Evolutionary conservation across 1,284 basidiomycete species (phyloP), one percentile per base, ranked within the genome.

Genomic region (Bondarzewia mesenterica): DNA sequence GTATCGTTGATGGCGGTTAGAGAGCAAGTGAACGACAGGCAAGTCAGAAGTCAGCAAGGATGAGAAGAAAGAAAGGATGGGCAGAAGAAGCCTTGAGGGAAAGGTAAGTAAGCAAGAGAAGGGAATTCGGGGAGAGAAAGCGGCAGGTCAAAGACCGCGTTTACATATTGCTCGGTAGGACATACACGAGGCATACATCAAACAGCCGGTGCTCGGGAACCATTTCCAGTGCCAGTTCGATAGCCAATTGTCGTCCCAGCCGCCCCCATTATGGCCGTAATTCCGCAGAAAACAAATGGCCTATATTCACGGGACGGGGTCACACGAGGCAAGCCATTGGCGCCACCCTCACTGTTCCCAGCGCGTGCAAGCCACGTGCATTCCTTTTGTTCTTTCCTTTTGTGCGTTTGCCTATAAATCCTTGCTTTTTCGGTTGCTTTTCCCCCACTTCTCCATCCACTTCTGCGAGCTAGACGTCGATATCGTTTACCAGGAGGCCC

Each of bases 21-120:
- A 43, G 20, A 12, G 26, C 39, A 27, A 43, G 22, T 43, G 27
- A 45, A 27, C n/a, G 43, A 45, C 43, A 42, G 21, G 37, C 36
- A 16, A 37, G 36, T 32, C 23, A 15, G 29, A 14, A 39, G 40
- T 23, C 27, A 48, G 46, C 26, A 40, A 42, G 21, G 29, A n/a
- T 32, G n/a, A 25, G 40, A 26, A 40, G 10, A 20, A 20, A 20
- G 46, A 20, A 21, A 39, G 20, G 26, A 40, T 25, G 41, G 40
- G n/a, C 22, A 32, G 46, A 32, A 48, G 21, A 25, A 48, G 27
- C 15, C 25, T 42, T 29, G 15, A 18, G 29, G 23, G 10, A 20
- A 20, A 21, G 44, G 44, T 18, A 29, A n/a, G 39, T 23, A 7
- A 44, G 42, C 18, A 23, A 27, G 42, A 23, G 32, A 27, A 21